Conservation (phyloP, 768 basidiomycete species). For the Tubosaeta sp. region DNA sequence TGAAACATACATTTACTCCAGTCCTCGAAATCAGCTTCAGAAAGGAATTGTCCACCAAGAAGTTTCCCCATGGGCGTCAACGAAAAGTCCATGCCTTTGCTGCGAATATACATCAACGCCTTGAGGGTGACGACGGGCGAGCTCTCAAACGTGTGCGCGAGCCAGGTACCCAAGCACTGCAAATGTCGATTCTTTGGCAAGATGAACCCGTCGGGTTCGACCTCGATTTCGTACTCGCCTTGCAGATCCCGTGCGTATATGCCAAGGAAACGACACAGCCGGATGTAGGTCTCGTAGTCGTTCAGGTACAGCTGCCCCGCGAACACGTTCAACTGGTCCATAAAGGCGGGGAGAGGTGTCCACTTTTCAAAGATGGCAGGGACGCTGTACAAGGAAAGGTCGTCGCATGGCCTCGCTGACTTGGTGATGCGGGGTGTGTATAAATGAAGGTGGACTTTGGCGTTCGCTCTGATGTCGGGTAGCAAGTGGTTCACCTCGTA, state of each 20-base stretch:
- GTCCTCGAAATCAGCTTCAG: conserved; percentile 22
- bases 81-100: conserved; percentile 37
- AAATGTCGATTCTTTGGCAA: conserved; percentile 5
- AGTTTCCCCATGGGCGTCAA: conserved; percentile 41
- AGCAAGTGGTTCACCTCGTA: conserved; percentile 37
- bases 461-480: conserved; percentile 32
- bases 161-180: background rate
- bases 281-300: conserved; percentile 30
- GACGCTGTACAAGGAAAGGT: conserved; percentile 20
- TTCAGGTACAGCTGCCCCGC: conserved; percentile 44
- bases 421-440: conserved; percentile 37
- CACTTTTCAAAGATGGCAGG: conserved; percentile 18
- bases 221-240: conserved; percentile 40
- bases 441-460: conserved; percentile 36
- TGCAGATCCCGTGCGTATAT: conserved; percentile 40
- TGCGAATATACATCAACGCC: conserved; percentile 32
- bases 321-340: conserved; percentile 39
- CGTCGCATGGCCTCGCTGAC: conserved; percentile 35
- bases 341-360: conserved; percentile 10
- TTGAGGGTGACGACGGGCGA: conserved; percentile 18
- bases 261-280: conserved; percentile 36
- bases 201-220: conserved; percentile 21
- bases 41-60: conserved; percentile 25
- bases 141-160: background rate
- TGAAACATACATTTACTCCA: background rate